Base-by-base conservation (phyloP, 2,329 filamentous ascomycete species). In the Macrophomina pseudophaseolina region DNA sequence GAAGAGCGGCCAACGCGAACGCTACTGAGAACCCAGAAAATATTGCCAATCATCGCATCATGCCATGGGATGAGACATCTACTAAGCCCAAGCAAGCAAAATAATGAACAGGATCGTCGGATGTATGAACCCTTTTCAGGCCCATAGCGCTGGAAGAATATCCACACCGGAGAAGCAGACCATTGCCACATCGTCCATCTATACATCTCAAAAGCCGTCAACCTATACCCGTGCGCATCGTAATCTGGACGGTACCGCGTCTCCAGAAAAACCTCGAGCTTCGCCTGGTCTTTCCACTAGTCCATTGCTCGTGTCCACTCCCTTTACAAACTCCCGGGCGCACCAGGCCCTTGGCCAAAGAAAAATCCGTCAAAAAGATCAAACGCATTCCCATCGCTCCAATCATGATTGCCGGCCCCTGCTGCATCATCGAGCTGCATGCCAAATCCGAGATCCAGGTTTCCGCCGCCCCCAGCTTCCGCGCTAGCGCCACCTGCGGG, bases 291-390 rank as follows among this genome's bases (percentile, higher is more conserved):
- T 16, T n/a, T 44, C 51, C 52, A 16, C 12, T n/a, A 16, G 18
- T 9, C 42, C 42, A 16, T 23, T 23, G 16, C 33, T 23, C n/a
- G n/a, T 52, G 3, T 42, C 23, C 11, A n/a, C n/a, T 6, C 11
- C 28, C n/a, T 48, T 38, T 12, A 64, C 48, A 64, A 12, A 28
- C 60, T 44, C 12, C 64, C 64, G 51, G 67, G 64, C 66, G 68
- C 66, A 53, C 69, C 65, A 71, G 71, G 60, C 70, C 74, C 44
- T 70, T 75, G 85, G 0, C 89, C 88, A 74, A 91, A 91, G 80
- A 91, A 91, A 74, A 92, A 92, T 0, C 88, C 87, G 73, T 91
- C 90, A 76, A 92, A 91, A 12, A 84, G 68, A 74, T 84, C 82
- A 42, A 82, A 72, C 6, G 78, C 76, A 63, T 75, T 76, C 1